These are phyloP conservation scores for Lepidium africanum DNA, from an alignment of 345 rosid species.

Conservation along the genomic window DNA sequence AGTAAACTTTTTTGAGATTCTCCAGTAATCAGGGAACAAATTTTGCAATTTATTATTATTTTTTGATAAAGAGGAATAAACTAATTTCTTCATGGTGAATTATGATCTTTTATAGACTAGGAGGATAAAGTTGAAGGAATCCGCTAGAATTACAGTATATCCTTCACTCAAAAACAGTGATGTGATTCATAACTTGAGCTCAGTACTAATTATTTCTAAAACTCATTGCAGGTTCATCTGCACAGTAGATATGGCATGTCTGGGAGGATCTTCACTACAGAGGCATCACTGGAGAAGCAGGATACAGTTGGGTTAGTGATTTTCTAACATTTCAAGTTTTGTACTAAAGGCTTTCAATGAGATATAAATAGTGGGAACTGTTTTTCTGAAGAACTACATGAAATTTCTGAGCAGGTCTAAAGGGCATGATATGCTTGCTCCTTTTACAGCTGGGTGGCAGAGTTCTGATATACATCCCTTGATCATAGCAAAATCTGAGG, in stretches of 20 bases:
- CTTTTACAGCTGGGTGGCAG: slow-evolving; percentile 99
- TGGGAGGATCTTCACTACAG: slow-evolving; percentile 45
- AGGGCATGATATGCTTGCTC: slow-evolving; percentile 97
- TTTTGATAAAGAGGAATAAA: background rate
- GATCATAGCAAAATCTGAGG: slow-evolving; percentile 83
- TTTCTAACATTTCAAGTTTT: background rate
- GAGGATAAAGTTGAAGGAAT: background rate
- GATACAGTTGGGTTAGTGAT: slow-evolving; percentile 32
- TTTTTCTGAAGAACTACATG: background rate
- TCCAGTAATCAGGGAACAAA: background rate
- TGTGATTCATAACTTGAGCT: background rate
- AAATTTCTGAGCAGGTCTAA: slow-evolving; percentile 46
- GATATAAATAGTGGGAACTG: background rate
- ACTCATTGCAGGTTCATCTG: slow-evolving; percentile 39
- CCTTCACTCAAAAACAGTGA: background rate
- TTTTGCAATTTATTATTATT: background rate
- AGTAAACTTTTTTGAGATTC: background rate
- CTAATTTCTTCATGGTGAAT: background rate
- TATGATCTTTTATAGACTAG: background rate
- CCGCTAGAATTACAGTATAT: background rate
- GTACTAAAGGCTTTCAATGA: background rate
- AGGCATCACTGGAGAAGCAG: slow-evolving; percentile 51
- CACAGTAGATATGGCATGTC: slow-evolving; percentile 32
- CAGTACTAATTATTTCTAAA: background rate
- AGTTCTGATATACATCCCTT: slow-evolving; percentile 67